Evolutionary conservation across 1,284 basidiomycete genomes (phyloP), one percentile per base, ranked within the genome.

Genomic region (Exobasidium rhododendri): DNA sequence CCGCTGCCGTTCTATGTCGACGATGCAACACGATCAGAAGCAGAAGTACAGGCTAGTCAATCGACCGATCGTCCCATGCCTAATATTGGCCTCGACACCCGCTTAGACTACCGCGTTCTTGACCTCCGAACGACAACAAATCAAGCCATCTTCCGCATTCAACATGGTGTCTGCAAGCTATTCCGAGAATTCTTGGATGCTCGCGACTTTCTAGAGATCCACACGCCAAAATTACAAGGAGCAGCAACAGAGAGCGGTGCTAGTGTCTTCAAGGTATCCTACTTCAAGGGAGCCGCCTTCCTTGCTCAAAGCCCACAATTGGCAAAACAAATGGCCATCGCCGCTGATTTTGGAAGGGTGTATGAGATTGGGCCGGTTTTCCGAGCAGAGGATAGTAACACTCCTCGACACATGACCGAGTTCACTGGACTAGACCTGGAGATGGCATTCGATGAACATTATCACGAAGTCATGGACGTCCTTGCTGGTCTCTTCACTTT

Each of bases 311-410:
- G 89, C 53, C 96, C 96, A 47, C 96, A 99, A 81, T 85, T 98
- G 14, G 91, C 92, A 54, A 99, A 99, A 82, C 96, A 99, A 82
- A 98, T 98, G 96, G 92, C 91, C 64, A 98, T 99, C 72, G 92
- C 94, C 35, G 92, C 92, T 65, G 96, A 98, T 83, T 94, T 98
- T 81, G 94, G 96, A 79, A 86, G 91, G 47, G 96, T 99, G 3
- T 98, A 94, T 82, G 96, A 99, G 82, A 93, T 99, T 67, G 94
- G 89, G 0, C 71, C 75, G 61, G 93, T 97, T 55, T 98, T 98
- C 85, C 91, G 94, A 68, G 94, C 94, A n/a, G 94, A 98, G 81
- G 88, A 97, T 81, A 90, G 93, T 46, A 94, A 96, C 82, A 97
- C 94, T 3, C 91, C 97, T 80, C 89, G 96, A 58, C 96, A 99